These are phyloP conservation scores for Ceratocystis ficicola DNA, from an alignment of 2,329 filamentous ascomycete species.

Conservation along the genomic window DNA sequence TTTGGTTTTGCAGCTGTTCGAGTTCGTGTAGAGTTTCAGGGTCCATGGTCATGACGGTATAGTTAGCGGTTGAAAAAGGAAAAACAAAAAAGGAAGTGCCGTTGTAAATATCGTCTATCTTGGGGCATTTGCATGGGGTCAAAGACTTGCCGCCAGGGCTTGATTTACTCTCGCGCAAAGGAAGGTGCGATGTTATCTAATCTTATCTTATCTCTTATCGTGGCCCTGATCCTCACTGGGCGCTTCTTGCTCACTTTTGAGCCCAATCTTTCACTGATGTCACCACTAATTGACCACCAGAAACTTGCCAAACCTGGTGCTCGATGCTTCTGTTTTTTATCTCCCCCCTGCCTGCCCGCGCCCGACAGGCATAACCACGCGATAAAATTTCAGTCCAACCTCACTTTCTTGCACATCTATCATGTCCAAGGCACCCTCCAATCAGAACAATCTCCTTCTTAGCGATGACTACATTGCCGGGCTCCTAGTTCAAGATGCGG, in stretches of 20 bases:
- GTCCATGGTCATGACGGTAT: constrained; percentile 25
- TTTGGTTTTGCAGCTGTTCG: constrained; percentile 41
- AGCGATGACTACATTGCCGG: constrained; percentile 70
- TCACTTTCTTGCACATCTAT: neutral
- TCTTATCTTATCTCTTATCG: neutral
- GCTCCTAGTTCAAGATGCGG: constrained; percentile 70
- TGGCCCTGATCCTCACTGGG: neutral
- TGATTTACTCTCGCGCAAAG: constrained; percentile 33
- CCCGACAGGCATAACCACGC: neutral
- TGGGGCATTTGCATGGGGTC: no score
- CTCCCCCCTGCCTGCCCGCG: neutral
- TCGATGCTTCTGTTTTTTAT: neutral
- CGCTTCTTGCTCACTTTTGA: neutral
- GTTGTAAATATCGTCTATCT: no score
- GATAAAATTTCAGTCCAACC: neutral
- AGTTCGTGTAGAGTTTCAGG: constrained; percentile 38
- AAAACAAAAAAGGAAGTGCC: no score
- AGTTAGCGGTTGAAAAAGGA: no score
- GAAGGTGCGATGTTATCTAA: constrained; percentile 22
- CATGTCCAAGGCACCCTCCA: constrained; percentile 27
- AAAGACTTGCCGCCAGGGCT: no score
- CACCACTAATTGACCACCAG: neutral
- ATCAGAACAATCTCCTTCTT: constrained; percentile 32
- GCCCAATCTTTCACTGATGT: neutral
- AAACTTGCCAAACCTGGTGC: neutral